These are phyloP conservation scores for Aureobasidium sp. DNA, from an alignment of 2,329 filamentous ascomycete species.

Conservation along the genomic window DNA sequence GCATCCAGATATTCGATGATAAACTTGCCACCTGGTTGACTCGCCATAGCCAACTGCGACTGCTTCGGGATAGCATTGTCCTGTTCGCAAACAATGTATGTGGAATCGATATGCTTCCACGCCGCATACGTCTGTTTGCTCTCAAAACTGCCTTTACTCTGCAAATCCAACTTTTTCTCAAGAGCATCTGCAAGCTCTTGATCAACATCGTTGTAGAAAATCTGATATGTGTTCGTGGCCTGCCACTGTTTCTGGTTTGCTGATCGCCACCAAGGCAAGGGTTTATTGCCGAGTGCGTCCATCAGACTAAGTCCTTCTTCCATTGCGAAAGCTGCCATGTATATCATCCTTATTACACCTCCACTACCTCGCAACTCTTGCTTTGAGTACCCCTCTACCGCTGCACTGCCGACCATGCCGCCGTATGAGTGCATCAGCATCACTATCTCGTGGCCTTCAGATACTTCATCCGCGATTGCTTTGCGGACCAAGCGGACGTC, in stretches of 20 bases:
- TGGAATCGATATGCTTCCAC: slow-evolving; percentile 35
- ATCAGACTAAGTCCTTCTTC: slow-evolving; percentile 20
- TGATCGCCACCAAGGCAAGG: slow-evolving; percentile 12
- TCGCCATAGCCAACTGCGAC: slow-evolving; percentile 34
- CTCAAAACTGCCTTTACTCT: slow-evolving; percentile 25
- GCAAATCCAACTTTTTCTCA: slow-evolving; percentile 23
- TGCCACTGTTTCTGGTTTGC: slow-evolving; percentile 13
- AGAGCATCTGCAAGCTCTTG: slow-evolving; percentile 21
- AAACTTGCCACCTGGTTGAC: slow-evolving; percentile 19
- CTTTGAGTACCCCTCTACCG: slow-evolving; percentile 23
- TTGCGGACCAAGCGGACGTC: slow-evolving; percentile 24
- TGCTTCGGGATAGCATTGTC: slow-evolving; percentile 33
- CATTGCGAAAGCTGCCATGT: slow-evolving; percentile 24
- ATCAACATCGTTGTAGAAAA: slow-evolving; percentile 34
- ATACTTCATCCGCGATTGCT: slow-evolving; percentile 18
- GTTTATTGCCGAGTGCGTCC: slow-evolving; percentile 18
- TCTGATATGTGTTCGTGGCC: slow-evolving; percentile 16
- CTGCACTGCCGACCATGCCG: slow-evolving; percentile 25
- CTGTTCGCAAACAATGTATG: slow-evolving; percentile 36
- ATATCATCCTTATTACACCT: slow-evolving; percentile 25
- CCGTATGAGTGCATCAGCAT: slow-evolving; percentile 29
- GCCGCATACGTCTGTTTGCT: slow-evolving; percentile 27
- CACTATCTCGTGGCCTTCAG: slow-evolving; percentile 24
- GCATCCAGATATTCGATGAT: slow-evolving; percentile 23
- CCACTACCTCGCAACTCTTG: slow-evolving; percentile 19